phyloP scores from a whole-genome alignment of 1,284 basidiomycete species.

The Fomitopsis betulina region DNA sequence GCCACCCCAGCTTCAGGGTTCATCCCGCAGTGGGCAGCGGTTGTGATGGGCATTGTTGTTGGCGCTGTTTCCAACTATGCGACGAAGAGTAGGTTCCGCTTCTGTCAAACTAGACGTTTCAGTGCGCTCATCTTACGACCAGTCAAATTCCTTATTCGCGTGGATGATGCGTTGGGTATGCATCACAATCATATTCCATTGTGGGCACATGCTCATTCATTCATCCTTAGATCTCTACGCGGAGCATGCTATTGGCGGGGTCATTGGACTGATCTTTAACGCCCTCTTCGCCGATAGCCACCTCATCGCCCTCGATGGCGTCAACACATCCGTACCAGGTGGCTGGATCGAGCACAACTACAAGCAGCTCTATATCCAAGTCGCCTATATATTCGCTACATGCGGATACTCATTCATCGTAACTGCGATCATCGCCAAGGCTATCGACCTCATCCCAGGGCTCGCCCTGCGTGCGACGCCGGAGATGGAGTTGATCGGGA shows the following conservation, averaged over 20 bases:
- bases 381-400: conserved; percentile 77
- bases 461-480: conserved; percentile 69
- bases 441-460: conserved; percentile 74
- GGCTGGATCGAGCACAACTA: conserved; percentile 74
- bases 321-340: conserved; percentile 62
- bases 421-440: conserved; percentile 65
- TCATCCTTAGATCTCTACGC: conserved; percentile 64
- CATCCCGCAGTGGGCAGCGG: conserved; percentile 63
- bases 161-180: conserved; percentile 70
- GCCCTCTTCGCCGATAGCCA: conserved; percentile 70
- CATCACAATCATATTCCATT: neutral
- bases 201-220: neutral
- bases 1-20: conserved; percentile 79
- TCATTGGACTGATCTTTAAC: conserved; percentile 79
- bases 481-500: conserved; percentile 80
- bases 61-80: conserved; percentile 83
- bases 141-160: conserved; percentile 65
- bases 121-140: conserved; percentile 13
- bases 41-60: conserved; percentile 75
- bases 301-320: conserved; percentile 70
- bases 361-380: conserved; percentile 79
- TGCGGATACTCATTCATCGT: conserved; percentile 63
- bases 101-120: neutral
- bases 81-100: conserved; percentile 63
- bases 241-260: conserved; percentile 89